Evolutionary conservation across 352 stramenopile species (phyloP).

Genomic region (Phytophthora pseudosyringae): DNA sequence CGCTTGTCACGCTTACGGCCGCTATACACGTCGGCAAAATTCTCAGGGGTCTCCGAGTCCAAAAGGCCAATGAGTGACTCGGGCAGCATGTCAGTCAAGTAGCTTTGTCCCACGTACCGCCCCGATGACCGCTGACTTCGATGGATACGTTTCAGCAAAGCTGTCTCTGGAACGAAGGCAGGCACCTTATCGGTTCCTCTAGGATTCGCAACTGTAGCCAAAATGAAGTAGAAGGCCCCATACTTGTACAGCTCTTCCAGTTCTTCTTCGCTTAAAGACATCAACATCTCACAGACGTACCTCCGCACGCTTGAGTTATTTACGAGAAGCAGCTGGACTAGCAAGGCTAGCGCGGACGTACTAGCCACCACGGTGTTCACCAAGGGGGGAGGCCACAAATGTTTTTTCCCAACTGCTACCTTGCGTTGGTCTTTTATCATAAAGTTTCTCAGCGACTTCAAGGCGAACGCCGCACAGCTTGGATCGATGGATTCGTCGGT

Average conservation of each 20-base stretch:
- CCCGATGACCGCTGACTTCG: slow-evolving; percentile 63
- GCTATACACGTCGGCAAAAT: slow-evolving; percentile 73
- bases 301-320: slow-evolving; percentile 55
- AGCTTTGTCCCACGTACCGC: slow-evolving; percentile 59
- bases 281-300: slow-evolving; percentile 69
- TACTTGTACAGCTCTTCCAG: slow-evolving; percentile 63
- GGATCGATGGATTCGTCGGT: slow-evolving; percentile 67
- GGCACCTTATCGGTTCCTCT: slow-evolving; percentile 33
- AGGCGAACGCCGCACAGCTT: slow-evolving; percentile 48
- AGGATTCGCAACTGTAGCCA: slow-evolving; percentile 42
- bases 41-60: slow-evolving; percentile 63
- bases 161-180: slow-evolving; percentile 63
- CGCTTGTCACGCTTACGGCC: slow-evolving; percentile 66
- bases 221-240: slow-evolving; percentile 81
- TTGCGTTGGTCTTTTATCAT: slow-evolving; percentile 57
- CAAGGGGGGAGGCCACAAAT: slow-evolving; percentile 60
- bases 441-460: slow-evolving; percentile 71
- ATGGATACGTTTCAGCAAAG: slow-evolving; percentile 70
- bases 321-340: slow-evolving; percentile 76
- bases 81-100: slow-evolving; percentile 71
- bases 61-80: slow-evolving; percentile 75
- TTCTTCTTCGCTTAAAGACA: slow-evolving; percentile 52
- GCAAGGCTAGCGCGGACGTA: slow-evolving; percentile 47
- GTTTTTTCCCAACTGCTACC: slow-evolving; percentile 27
- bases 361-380: slow-evolving; percentile 66